phyloP scores from a whole-genome alignment of 371 early-diverging fungal genomes.

The Circinella umbellata region DNA sequence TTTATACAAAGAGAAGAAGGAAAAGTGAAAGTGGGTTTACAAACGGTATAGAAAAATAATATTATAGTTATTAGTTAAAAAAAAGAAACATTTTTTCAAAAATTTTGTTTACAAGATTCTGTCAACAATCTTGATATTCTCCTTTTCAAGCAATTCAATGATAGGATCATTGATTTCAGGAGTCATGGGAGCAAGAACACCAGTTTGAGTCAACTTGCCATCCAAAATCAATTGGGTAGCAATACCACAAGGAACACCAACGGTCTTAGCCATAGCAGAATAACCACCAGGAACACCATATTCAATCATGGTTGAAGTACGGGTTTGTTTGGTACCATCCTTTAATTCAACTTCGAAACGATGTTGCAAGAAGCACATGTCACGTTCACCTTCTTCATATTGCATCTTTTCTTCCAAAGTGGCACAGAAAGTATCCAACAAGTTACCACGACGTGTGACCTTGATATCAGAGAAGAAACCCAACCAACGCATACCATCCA shows the following conservation, averaged over 20 bases:
- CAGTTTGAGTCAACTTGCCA: conserved; percentile 74
- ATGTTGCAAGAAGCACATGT: conserved; percentile 97
- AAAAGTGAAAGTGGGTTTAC: not conserved
- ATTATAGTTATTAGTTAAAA: conserved; percentile 45
- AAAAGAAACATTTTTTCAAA: conserved; percentile 30
- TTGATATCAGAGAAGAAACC: conserved; percentile 76
- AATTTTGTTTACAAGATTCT: conserved; percentile 66
- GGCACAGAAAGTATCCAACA: conserved; percentile 94
- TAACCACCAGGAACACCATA: conserved; percentile 91
- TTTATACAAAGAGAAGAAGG: not conserved
- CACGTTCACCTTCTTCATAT: conserved; percentile 91
- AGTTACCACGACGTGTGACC: conserved; percentile 76
- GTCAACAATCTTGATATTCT: conserved; percentile 90
- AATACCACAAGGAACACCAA: conserved; percentile 97
- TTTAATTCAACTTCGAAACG: conserved; percentile 89
- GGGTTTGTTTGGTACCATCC: conserved; percentile 79
- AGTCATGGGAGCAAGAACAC: conserved; percentile 95
- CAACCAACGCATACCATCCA: conserved; percentile 84
- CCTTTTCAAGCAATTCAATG: conserved; percentile 83
- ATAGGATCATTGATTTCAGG: conserved; percentile 89
- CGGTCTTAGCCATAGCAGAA: conserved; percentile 98
- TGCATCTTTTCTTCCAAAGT: conserved; percentile 94
- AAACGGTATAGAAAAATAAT: not conserved
- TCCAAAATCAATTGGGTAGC: conserved; percentile 91
- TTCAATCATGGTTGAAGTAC: conserved; percentile 90